A percentile compares a stretch with the other conserved stretches of the same genome.
phyloP scores from a whole-genome alignment of 164 flowering plant species.

The Litsea cubeba region DNA sequence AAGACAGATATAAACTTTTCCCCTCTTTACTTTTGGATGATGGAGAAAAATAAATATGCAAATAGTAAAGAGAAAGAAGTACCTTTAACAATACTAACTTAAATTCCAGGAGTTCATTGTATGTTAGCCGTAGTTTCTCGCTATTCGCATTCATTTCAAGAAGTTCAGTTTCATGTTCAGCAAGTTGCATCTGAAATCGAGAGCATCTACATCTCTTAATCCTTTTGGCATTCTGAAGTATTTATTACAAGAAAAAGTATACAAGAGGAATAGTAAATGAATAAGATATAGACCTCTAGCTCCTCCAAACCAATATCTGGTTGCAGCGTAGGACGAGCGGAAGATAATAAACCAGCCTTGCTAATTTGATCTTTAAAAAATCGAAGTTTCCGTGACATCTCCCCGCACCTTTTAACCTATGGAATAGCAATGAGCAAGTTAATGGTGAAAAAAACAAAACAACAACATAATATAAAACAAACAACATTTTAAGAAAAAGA shows the following conservation, averaged over 20 bases:
- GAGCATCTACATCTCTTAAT: conserved; percentile 9
- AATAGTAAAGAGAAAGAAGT: conserved; percentile 4
- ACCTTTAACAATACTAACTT: conserved; percentile 92
- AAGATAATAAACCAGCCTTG: conserved; percentile 65
- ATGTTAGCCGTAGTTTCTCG: conserved; percentile 71
- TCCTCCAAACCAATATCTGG: conserved; percentile 71
- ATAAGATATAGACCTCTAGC: conserved; percentile 55
- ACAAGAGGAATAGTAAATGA: conserved; percentile 5
- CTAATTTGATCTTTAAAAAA: conserved; percentile 84
- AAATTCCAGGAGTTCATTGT: conserved; percentile 89
- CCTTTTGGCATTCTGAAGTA: neutral
- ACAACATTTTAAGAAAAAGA: too few relatives aligned
- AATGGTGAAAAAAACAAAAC: neutral
- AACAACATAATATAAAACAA: too few relatives aligned
- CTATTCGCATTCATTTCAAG: conserved; percentile 86
- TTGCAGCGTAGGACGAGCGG: conserved; percentile 48
- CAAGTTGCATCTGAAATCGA: conserved; percentile 62
- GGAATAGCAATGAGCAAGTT: conserved; percentile 20
- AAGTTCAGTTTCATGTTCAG: conserved; percentile 86
- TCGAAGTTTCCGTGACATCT: conserved; percentile 89
- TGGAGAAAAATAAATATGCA: neutral
- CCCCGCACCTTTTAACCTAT: conserved; percentile 95
- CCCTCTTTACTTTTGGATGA: too few relatives aligned
- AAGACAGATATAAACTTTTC: too few relatives aligned
- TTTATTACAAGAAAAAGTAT: conserved; percentile 2